These are phyloP conservation scores for Thraustochytrium striatum DNA, from an alignment of 352 stramenopile genomes.

Conservation along the genomic window DNA sequence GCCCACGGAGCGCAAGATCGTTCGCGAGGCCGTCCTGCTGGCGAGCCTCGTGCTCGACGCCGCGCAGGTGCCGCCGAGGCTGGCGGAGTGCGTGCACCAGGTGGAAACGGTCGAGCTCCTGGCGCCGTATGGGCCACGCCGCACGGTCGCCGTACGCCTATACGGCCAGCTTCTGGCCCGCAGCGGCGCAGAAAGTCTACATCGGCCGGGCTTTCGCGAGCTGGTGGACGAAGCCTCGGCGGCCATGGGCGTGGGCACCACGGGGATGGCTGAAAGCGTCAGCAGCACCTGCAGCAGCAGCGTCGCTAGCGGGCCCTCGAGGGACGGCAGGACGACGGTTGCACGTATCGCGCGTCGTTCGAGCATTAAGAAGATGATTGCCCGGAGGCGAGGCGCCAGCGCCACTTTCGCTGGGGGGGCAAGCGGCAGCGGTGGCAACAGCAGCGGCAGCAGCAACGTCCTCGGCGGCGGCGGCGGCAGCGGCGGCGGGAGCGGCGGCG, in stretches of 20 bases:
- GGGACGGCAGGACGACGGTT: neutral
- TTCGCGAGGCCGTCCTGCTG: neutral
- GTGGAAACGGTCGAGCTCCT: neutral
- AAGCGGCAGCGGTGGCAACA: too few species aligned
- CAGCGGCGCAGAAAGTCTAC: neutral
- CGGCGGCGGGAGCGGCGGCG: too few species aligned
- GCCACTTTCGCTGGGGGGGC: too few species aligned
- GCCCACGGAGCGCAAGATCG: neutral
- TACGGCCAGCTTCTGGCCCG: neutral
- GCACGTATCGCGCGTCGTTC: neutral
- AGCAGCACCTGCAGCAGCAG: neutral
- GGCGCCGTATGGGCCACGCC: neutral
- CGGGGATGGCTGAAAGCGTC: neutral
- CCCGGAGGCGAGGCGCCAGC: neutral
- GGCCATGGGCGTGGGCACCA: neutral
- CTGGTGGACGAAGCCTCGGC: neutral
- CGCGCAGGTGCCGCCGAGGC: neutral
- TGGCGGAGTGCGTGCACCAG: neutral
- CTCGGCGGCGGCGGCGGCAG: too few species aligned
- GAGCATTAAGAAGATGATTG: neutral
- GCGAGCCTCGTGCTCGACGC: neutral
- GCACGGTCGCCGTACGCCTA: neutral
- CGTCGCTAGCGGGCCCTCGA: neutral
- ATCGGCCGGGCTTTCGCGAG: neutral
- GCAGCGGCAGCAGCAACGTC: neutral